Evolutionary conservation across 2,329 filamentous ascomycete genomes (phyloP), one percentile per base, ranked within the genome.

Genomic region (Thermothelomyces thermophilus): DNA sequence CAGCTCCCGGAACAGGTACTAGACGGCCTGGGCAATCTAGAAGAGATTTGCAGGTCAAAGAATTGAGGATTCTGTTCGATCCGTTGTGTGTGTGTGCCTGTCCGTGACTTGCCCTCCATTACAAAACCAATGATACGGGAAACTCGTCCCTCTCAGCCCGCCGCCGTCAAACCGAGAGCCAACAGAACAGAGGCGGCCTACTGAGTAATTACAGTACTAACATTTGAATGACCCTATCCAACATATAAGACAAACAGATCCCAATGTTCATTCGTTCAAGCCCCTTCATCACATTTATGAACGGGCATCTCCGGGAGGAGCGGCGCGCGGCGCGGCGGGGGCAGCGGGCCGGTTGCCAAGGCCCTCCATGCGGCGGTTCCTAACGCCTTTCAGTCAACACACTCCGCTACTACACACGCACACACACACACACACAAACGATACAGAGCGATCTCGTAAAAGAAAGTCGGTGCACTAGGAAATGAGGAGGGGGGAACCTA

Each of bases 1-100:
- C 74, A 80, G 52, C 68, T 90, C 28, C 74, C 73, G 22, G 75
- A 80, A 41, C 83, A 90, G 57, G 78, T 88, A 26, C 69, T 89
- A 16, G 77, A 83, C 41, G 83, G 83, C 5, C 70, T 93, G 31
- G 70, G 73, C 54, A 74, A 76, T 54, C 71, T 89, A 30, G 80
- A 86, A 63, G 73, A 80, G 54, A 73, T 76, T 20, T 90, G 86
- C 65, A 74, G 77, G 45, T 36, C 48, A 17, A 58, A 57, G 37
- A 55, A 58, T 33, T 57, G 9, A 26, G 9, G 44, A 57, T 48
- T 41, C 24, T 34, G 45, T 49, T 48, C 26, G 44, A 39, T 19
- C 4, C 26, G 5, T 37, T 39, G 10, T 17, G 10, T 28, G 28
- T 40, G 31, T 39, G 10, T 17, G 10, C 20, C 30, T 40, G 31